These are phyloP conservation scores for Onygenales sp. DNA, from an alignment of 2,329 filamentous ascomycete genomes.

Conservation along the genomic window DNA sequence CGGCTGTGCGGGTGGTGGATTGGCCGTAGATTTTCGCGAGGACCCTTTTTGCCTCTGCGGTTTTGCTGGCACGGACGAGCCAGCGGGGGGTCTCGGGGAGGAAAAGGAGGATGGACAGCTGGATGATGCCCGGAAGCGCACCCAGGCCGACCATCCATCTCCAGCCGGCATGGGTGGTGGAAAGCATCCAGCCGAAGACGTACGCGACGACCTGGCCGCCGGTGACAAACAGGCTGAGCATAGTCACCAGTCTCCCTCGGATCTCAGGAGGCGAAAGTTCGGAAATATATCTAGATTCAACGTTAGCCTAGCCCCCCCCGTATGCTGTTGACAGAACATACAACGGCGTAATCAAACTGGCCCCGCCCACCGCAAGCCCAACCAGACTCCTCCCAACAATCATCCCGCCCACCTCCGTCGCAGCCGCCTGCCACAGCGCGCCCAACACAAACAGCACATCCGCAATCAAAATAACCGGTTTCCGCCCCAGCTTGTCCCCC, in stretches of 20 bases:
- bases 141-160: slow-evolving; percentile 87
- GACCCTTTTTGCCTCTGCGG: slow-evolving; percentile 53
- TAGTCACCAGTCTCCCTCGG: slow-evolving; percentile 70
- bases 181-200: slow-evolving; percentile 67
- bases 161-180: slow-evolving; percentile 59
- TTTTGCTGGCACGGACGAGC: slow-evolving; percentile 61
- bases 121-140: slow-evolving; percentile 63
- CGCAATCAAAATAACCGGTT: slow-evolving; percentile 37
- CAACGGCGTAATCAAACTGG: slow-evolving; percentile 71
- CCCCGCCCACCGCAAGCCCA: slow-evolving; percentile 37
- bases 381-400: slow-evolving; percentile 37
- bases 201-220: slow-evolving; percentile 85
- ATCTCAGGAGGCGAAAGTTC: slow-evolving; percentile 71
- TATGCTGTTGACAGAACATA: slow-evolving; percentile 19
- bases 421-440: slow-evolving; percentile 33
- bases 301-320: no score
- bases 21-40: slow-evolving; percentile 55
- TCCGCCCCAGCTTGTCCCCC: slow-evolving; percentile 40
- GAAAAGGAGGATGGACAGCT: slow-evolving; percentile 56
- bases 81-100: slow-evolving; percentile 88
- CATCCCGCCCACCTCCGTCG: slow-evolving; percentile 35
- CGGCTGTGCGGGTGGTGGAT: slow-evolving; percentile 41
- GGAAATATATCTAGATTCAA: slow-evolving; percentile 56
- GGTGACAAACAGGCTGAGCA: slow-evolving; percentile 75
- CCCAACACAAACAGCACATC: slow-evolving; percentile 38